Percentiles rank a stretch among this genome's conserved stretches.
Conservation (phyloP, 805 yeast species). For the Ogataea siamensis region DNA sequence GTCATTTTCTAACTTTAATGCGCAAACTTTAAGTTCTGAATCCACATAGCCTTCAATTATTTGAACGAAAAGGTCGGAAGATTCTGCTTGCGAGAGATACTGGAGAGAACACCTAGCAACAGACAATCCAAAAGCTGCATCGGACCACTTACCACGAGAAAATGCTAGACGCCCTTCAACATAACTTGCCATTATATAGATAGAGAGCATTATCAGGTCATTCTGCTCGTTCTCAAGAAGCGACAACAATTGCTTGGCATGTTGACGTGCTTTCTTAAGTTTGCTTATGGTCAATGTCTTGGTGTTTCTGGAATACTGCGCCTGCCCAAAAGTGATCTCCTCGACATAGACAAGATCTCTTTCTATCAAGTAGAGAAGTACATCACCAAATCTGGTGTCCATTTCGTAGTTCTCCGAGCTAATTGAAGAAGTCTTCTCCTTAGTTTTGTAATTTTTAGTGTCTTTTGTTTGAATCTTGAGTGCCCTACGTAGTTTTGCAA, state of each 20-base stretch:
- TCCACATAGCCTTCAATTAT: conserved; percentile 59
- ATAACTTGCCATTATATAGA: conserved; percentile 36
- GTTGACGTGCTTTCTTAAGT: conserved; percentile 58
- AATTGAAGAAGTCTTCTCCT: conserved; percentile 47
- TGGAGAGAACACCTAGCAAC: conserved; percentile 62
- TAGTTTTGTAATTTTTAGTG: conserved; percentile 56
- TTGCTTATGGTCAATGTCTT: conserved; percentile 60
- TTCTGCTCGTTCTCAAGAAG: conserved; percentile 41
- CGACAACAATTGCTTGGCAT: conserved; percentile 42
- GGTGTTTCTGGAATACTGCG: conserved; percentile 45
- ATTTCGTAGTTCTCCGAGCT: conserved; percentile 46
- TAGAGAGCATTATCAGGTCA: conserved; percentile 32
- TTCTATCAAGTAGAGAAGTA: conserved; percentile 70
- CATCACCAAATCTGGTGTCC: conserved; percentile 52
- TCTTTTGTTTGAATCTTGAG: conserved; percentile 63
- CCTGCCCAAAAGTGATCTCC: conserved; percentile 54
- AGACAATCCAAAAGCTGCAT: conserved; percentile 51
- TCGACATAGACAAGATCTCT: conserved; percentile 70
- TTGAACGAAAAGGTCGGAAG: conserved; percentile 49
- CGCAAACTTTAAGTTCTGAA: conserved; percentile 51
- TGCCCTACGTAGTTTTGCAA: conserved; percentile 64
- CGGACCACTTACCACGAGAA: conserved; percentile 53
- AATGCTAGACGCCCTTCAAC: conserved; percentile 43
- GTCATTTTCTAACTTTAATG: conserved; percentile 31
- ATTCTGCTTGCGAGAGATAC: conserved; percentile 40